Evolutionary conservation across 2,329 filamentous ascomycete genomes (phyloP), one percentile per base, ranked within the genome.

Genomic region (Verticillium albo-atrum): DNA sequence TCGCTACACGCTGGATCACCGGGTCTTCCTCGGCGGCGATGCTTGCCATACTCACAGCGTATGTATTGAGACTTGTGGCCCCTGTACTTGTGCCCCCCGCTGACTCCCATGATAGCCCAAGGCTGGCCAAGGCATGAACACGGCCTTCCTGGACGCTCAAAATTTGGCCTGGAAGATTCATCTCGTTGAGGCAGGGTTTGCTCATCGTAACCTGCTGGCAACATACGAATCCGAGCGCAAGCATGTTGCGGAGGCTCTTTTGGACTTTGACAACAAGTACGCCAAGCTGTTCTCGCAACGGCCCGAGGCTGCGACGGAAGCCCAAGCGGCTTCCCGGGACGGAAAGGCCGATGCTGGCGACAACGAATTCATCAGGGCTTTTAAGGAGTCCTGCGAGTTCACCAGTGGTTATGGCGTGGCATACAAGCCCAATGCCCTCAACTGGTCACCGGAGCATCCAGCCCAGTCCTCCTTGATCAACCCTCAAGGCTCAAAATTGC

Each of bases 141-240:
- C 89, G 0, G 89, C 88, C 3, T 91, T 92, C 75, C 78, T 90
- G 56, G 89, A 94, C 66, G 92, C 92, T 1, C 85, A 92, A 61
- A 98, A 97, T 73, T 80, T 98, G 47, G 93, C 93, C 7, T 98
- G 93, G 93, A 98, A 98, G 78, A 90, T 97, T 56, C 93, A 97
- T 71, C 87, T 90, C 35, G 94, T 97, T 10, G 92, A 97, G 71
- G 82, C 83, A 27, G 92, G 92, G 14, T 91, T 96, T 65, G 91
- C 92, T 1, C 77, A 87, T 30, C 88, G 90, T 62, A 84, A 85
- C 3, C 81, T 95, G 20, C 82, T 98, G 56, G 84, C 87, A 62
- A 95, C 93, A 0, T 98, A 97, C 72, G 91, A 97, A 75, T 81
- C 83, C 2, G 93, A 97, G 75, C 88, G 93, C 60, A 93, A 91